Evolutionary conservation across 371 early-diverging fungal genomes (phyloP), one percentile per base, ranked within the genome.

Genomic region (Mortierella sp.): DNA sequence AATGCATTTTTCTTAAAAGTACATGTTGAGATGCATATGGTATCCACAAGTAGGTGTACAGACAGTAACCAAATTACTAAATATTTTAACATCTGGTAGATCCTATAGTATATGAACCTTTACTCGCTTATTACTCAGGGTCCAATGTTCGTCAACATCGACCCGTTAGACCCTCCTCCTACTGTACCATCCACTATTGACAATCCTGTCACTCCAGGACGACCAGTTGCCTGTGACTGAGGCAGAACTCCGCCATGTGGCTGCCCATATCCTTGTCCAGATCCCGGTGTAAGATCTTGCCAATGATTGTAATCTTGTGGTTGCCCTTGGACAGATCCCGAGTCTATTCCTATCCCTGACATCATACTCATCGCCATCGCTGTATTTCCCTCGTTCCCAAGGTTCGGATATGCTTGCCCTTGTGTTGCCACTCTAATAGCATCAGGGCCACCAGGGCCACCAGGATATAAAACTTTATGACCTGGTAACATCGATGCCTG

Each of bases 401-500:
- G 3, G 12, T 28, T 53, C 26, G 17, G 12, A 53, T 53, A 53
- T 26, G 26, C 3, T 26, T 26, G 53, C 6, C 9, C 26, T 53
- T 23, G 15, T 22, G 26, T 13, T 26, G 26, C 34, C 9, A 32
- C 57, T 57, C 12, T 7, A 7, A n/a, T 31, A 7, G 8, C 10
- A 17, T 34, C 57, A 34, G n/a, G 23, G n/a, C 57, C 34, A 15
- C 17, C 57, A 34, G n/a, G 23, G n/a, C 57, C 34, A 15, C 34
- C 57, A 32, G 57, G 17, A 17, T 57, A 34, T 23, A 9, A 6
- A 17, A n/a, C 17, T 3, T 57, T 57, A 17, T 57, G 57, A 34
- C 34, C n/a, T 57, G 54, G 54, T 28, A 54, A 10, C 35, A 57
- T 57, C 32, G 57, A 57, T 32, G 8, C 23, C 26, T 34, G 37